These are phyloP conservation scores for Podospora pseudoanserina DNA, from an alignment of 495 filamentous ascomycete species.

Conservation along the genomic window DNA sequence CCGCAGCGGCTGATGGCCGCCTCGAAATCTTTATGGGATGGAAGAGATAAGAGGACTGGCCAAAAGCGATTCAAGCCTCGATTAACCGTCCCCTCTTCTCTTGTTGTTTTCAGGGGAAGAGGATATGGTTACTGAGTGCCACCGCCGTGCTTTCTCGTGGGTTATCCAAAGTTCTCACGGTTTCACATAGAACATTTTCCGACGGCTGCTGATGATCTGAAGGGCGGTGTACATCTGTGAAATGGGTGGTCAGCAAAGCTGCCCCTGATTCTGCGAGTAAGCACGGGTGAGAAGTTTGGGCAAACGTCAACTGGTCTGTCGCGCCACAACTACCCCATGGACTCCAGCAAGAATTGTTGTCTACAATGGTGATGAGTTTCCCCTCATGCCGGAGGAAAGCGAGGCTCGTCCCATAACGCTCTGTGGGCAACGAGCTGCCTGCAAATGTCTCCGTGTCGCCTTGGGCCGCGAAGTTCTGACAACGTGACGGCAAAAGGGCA, in stretches of 20 bases:
- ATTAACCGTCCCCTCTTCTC: not conserved
- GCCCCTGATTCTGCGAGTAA: not conserved
- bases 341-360: not conserved
- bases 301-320: not conserved
- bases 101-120: not conserved
- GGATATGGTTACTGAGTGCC: not conserved
- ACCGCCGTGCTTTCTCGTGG: not conserved
- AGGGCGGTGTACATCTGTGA: not conserved
- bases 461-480: not conserved
- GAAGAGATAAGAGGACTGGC: not conserved
- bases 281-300: not conserved
- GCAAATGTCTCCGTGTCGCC: not conserved
- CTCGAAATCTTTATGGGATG: not conserved
- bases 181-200: not conserved
- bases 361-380: not conserved
- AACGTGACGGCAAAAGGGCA: not conserved
- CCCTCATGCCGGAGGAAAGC: not conserved
- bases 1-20: not conserved
- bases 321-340: not conserved
- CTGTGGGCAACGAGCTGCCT: too few species aligned
- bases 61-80: not conserved
- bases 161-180: not conserved
- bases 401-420: not conserved
- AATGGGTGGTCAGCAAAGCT: not conserved
- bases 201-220: not conserved